Evolutionary conservation across 345 rosid species (phyloP).

Genomic region (Camelina laxa): DNA sequence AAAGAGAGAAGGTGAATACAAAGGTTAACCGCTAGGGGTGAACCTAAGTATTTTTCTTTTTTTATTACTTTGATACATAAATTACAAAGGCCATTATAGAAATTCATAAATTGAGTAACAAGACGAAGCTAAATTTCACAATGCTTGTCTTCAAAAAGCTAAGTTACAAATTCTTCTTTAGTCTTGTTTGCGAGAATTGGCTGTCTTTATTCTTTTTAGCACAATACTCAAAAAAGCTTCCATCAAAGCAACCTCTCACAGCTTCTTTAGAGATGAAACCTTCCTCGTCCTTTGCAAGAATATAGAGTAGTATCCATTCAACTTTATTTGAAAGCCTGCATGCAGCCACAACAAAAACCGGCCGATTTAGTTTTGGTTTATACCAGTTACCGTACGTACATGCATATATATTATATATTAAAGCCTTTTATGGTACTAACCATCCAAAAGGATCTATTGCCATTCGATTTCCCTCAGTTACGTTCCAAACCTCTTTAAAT

Average conservation of each 20-base stretch:
- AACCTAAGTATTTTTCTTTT: no score
- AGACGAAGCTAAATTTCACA: not conserved
- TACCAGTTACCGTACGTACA: not conserved
- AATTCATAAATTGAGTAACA: not conserved
- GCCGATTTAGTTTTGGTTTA: not conserved
- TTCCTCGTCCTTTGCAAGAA: conserved; percentile 67
- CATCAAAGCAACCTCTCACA: conserved; percentile 68
- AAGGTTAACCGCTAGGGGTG: no score
- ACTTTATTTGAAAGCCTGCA: conserved; percentile 55
- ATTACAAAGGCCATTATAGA: not conserved
- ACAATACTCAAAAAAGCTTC: conserved; percentile 67
- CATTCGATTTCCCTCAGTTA: conserved; percentile 69
- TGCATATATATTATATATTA: not conserved
- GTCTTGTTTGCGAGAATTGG: conserved; percentile 39
- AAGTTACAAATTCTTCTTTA: conserved; percentile 13
- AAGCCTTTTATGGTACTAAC: conserved; percentile 42
- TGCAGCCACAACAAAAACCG: not conserved
- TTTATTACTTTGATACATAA: not conserved
- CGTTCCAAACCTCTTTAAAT: conserved; percentile 62
- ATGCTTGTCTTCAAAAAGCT: not conserved
- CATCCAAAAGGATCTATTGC: conserved; percentile 69
- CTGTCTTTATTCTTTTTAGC: conserved; percentile 60
- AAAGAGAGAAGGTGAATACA: no score
- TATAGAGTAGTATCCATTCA: conserved; percentile 64
- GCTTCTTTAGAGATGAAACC: conserved; percentile 81